Conservation (phyloP, 139 green algal genomes). For the Chlamydomonas sp. region DNA sequence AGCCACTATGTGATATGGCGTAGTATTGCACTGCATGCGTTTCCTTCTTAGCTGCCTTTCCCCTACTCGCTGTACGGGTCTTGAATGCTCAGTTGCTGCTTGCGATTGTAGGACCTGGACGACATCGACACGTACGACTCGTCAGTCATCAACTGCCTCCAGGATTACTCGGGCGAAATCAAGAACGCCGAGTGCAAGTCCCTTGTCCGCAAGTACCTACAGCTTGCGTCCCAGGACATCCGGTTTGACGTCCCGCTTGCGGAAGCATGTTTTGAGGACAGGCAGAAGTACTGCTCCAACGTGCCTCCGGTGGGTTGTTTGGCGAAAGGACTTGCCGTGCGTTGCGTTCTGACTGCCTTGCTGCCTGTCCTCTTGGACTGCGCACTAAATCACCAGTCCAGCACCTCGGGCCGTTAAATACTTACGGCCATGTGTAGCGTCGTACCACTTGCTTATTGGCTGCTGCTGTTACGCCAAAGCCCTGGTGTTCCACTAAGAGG, state of each 20-base stretch:
- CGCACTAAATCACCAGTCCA: no score
- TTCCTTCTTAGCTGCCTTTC: no score
- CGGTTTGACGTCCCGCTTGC: slow-evolving; percentile 84
- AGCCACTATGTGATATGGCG: slow-evolving; percentile 11
- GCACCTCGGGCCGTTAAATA: no score
- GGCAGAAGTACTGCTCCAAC: slow-evolving; percentile 61
- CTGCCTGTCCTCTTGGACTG: not conserved
- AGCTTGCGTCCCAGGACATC: slow-evolving; percentile 83
- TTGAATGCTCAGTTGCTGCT: not conserved
- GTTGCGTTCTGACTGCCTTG: not conserved
- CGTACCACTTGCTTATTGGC: no score
- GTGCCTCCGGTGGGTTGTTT: slow-evolving; percentile 60
- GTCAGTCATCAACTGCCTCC: slow-evolving; percentile 65
- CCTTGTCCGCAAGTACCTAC: slow-evolving; percentile 67
- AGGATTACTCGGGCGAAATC: slow-evolving; percentile 59
- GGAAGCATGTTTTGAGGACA: slow-evolving; percentile 75
- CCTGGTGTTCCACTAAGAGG: no score
- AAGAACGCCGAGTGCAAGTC: slow-evolving; percentile 52
- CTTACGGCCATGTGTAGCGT: no score
- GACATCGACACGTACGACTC: slow-evolving; percentile 58
- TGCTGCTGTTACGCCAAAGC: no score
- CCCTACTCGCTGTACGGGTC: no score
- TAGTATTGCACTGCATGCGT: not conserved
- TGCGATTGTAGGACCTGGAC: slow-evolving; percentile 41
- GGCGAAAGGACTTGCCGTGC: not conserved